phyloP scores from a whole-genome alignment of 495 filamentous ascomycete species.

The Xylaria flabelliformis region DNA sequence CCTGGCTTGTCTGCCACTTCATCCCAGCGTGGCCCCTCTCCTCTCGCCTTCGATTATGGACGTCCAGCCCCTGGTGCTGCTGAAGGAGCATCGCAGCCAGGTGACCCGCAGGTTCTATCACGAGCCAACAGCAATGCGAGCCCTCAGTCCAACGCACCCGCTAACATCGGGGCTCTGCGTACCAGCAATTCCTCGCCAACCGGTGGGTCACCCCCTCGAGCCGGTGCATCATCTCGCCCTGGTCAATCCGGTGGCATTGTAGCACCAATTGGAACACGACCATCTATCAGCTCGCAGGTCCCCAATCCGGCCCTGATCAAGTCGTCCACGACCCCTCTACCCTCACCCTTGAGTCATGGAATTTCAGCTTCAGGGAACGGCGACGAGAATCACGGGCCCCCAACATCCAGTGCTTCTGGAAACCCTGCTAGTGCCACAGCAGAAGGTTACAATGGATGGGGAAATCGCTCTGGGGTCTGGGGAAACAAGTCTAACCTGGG shows the following conservation, averaged over 20 bases:
- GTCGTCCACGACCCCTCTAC: slow-evolving; percentile 86
- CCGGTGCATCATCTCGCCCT: slow-evolving; percentile 59
- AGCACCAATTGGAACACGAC: slow-evolving; percentile 93
- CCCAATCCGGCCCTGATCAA: slow-evolving; percentile 77
- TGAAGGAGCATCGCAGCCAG: slow-evolving; percentile 52
- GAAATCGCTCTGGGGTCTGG: slow-evolving; percentile 75
- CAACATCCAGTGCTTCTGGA: slow-evolving; percentile 43
- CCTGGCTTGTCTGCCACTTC: slow-evolving; percentile 60
- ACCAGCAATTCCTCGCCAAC: slow-evolving; percentile 87
- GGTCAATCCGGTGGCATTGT: slow-evolving; percentile 65
- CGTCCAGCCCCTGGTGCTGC: slow-evolving; percentile 46
- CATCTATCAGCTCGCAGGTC: slow-evolving; percentile 58
- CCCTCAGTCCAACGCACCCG: slow-evolving; percentile 71
- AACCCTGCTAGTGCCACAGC: slow-evolving; percentile 49
- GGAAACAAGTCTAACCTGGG: slow-evolving; percentile 72
- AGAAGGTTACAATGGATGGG: slow-evolving; percentile 68
- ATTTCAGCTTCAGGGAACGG: slow-evolving; percentile 59
- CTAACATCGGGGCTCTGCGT: slow-evolving; percentile 70
- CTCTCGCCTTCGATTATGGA: slow-evolving; percentile 56
- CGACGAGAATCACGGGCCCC: slow-evolving; percentile 40
- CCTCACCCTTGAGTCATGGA: slow-evolving; percentile 85
- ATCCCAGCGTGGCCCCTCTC: slow-evolving; percentile 62
- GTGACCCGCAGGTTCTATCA: slow-evolving; percentile 66
- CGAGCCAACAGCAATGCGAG: slow-evolving; percentile 89
- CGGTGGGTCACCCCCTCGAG: slow-evolving; percentile 82